Percentiles rank a stretch among this genome's conserved stretches.
Conservation (phyloP, 805 yeast species). For the Saccharomycopsis javanensis region DNA sequence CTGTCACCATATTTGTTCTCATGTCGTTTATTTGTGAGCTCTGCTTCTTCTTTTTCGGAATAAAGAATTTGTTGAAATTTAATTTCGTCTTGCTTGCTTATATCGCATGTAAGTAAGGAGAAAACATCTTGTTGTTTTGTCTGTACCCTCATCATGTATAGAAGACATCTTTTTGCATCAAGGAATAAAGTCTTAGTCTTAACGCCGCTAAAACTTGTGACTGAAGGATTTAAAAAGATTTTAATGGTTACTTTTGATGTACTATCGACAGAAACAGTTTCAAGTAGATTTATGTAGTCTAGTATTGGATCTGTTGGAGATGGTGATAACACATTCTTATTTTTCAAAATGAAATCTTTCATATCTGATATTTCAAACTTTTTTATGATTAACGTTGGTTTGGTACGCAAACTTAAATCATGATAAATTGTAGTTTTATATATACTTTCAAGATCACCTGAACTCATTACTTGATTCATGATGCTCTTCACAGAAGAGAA, state of each 20-base stretch:
- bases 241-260: constrained; percentile 20
- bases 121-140: constrained; percentile 50
- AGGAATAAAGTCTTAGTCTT: constrained; percentile 51
- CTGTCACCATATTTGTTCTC: background rate
- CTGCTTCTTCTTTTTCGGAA: background rate
- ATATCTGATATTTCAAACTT: constrained; percentile 37
- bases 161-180: constrained; percentile 74
- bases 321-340: constrained; percentile 37
- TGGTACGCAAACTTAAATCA: constrained; percentile 44
- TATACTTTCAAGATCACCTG: constrained; percentile 47
- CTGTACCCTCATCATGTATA: constrained; percentile 79
- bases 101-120: constrained; percentile 60
- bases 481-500: constrained; percentile 37
- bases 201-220: constrained; percentile 42
- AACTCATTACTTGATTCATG: constrained; percentile 40
- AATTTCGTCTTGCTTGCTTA: constrained; percentile 59
- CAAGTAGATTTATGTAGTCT: constrained; percentile 12
- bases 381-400: constrained; percentile 37
- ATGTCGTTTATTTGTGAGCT: background rate
- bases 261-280: background rate
- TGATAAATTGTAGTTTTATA: constrained; percentile 58
- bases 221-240: constrained; percentile 33
- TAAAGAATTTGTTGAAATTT: constrained; percentile 48
- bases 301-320: constrained; percentile 37
- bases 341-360: constrained; percentile 33